phyloP scores from a whole-genome alignment of 2,329 filamentous ascomycete species.

The Alternaria gansuensis region DNA sequence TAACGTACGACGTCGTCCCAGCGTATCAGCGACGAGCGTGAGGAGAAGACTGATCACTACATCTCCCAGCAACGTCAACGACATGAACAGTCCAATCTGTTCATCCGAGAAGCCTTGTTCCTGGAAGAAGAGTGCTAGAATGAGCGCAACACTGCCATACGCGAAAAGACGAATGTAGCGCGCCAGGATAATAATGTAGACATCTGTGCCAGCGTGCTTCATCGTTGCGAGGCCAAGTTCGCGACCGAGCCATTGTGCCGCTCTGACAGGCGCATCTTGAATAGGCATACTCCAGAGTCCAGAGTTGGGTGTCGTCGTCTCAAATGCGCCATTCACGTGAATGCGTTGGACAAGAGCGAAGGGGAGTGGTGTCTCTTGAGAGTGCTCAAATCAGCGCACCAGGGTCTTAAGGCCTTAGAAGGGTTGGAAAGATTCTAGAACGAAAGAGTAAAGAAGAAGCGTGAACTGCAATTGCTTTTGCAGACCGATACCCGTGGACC shows the following conservation, averaged over 20 bases:
- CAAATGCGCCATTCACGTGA: constrained; percentile 12
- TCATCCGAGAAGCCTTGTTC: constrained; percentile 48
- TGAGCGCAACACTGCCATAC: constrained; percentile 50
- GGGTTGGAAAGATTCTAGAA: neutral
- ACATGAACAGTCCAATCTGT: constrained; percentile 54
- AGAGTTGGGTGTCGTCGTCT: neutral
- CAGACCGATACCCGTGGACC: constrained; percentile 19
- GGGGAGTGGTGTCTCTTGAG: neutral
- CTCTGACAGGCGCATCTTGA: constrained; percentile 14
- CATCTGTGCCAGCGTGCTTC: constrained; percentile 38
- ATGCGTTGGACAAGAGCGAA: neutral
- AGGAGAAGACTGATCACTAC: constrained; percentile 50
- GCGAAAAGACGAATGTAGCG: constrained; percentile 51
- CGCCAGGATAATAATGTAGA: constrained; percentile 49
- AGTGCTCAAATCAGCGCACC: neutral
- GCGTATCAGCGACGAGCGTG: constrained; percentile 49
- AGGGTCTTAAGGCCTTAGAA: neutral
- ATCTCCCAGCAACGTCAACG: constrained; percentile 53
- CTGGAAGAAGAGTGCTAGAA: constrained; percentile 51
- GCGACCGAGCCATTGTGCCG: constrained; percentile 34
- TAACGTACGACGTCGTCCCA: constrained; percentile 48
- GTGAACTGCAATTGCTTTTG: neutral
- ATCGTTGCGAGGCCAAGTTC: constrained; percentile 47
- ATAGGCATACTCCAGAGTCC: constrained; percentile 27
- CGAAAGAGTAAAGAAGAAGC: neutral